Base-by-base conservation (phyloP, 306 rosid genomes). In the Chamaecrista fasciculata region DNA sequence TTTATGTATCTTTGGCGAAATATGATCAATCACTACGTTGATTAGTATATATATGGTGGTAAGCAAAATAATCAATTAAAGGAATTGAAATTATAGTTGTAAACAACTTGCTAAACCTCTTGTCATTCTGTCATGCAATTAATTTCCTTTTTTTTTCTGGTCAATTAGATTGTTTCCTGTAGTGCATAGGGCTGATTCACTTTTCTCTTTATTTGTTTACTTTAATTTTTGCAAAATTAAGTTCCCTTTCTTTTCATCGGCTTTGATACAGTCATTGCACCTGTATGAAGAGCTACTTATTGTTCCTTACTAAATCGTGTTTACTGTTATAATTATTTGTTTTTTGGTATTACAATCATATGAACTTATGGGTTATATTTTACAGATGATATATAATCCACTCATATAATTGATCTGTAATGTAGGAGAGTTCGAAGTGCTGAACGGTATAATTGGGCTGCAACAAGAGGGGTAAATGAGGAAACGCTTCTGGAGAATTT, bases 401-500 rank as follows among this genome's bases (percentile, higher is more conserved):
- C 42, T 44, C 34, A 53, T 57, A 39, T 68, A 49, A 24, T 73
- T 73, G 69, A 69, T n/a, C 33, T 39, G 65, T 79, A 63, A 46
- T 57, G 66, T 12, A 91, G 97, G 96, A 82, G 69, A 79, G 96
- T 91, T 37, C 78, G 83, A 49, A 80, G 77, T 53, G 96, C 94
- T 6, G 97, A 91, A 77, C 82, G 94, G 50, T 91, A 80, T 56
- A 83, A 61, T 23, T 91, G 96, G 97, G 96, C 91, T 40, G 96
- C 97, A 15, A 89, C 97, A 47, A 85, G 97, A 71, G 97, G 97
- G 3, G 97, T 89, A 73, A 89, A 91, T 82, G 97, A 91, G 77
- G 96, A 89, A 82, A 42, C 55, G 24, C 92, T 86, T 62, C 58
- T 91, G 74, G 94, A 85, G 79, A 82, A 84, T 79, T 79, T 91